Conservation (phyloP, 1,284 basidiomycete genomes). For the Mrakiaceae sp. region DNA sequence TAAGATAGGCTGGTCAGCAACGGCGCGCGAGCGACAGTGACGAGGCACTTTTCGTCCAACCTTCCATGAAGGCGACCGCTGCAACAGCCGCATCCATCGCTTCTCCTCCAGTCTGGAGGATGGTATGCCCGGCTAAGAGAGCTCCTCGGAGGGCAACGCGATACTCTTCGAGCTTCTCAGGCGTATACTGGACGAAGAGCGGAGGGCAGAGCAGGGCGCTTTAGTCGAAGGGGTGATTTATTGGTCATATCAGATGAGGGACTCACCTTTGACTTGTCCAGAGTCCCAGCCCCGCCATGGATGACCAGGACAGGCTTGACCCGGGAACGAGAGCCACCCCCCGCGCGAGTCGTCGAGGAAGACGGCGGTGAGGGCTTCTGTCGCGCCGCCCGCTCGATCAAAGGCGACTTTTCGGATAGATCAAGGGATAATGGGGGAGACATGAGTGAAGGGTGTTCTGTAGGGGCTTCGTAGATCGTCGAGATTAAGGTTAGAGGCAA, state of each 20-base stretch:
- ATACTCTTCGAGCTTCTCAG: conserved; percentile 13
- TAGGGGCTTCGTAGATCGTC: too few relatives aligned
- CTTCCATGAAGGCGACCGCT: conserved; percentile 61
- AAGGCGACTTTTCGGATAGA: too few relatives aligned
- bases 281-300: conserved; percentile 63
- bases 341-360: too few relatives aligned
- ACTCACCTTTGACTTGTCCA: conserved; percentile 21
- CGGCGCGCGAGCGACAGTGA: conserved; percentile 9
- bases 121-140: conserved; percentile 49
- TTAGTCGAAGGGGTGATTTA: background rate
- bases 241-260: background rate
- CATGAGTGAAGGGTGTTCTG: too few relatives aligned
- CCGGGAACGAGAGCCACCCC: background rate
- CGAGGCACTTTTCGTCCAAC: conserved; percentile 28
- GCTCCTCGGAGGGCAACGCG: conserved; percentile 46
- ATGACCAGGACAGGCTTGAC: conserved; percentile 49
- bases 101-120: conserved; percentile 55
- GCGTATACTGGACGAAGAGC: background rate
- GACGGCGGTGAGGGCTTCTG: too few relatives aligned
- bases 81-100: conserved; percentile 71
- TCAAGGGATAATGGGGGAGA: too few relatives aligned
- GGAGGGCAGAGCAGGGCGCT: too few relatives aligned
- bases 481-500: too few relatives aligned
- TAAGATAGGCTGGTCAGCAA: background rate
- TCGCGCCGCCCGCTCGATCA: too few relatives aligned